phyloP scores from a whole-genome alignment of 78 protist genomes.

The Polysphondylium violaceum region DNA sequence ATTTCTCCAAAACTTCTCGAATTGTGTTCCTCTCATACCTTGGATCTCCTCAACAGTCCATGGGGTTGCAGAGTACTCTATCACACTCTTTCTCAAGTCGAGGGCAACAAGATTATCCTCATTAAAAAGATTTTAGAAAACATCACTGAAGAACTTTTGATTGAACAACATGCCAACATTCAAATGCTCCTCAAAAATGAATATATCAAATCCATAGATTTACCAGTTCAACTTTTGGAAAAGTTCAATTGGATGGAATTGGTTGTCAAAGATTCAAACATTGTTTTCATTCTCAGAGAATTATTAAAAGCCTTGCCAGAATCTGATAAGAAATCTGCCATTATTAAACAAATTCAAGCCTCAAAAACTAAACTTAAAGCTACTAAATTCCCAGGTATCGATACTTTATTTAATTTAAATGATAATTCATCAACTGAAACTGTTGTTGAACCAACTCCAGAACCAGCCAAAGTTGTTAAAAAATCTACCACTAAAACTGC shows the following conservation, averaged over 20 bases:
- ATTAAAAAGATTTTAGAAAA: constrained; percentile 22
- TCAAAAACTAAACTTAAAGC: neutral
- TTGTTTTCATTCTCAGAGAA: constrained; percentile 13
- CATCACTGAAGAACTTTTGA: neutral
- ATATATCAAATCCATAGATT: constrained; percentile 28
- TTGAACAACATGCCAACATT: constrained; percentile 6
- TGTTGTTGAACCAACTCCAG: too few relatives aligned
- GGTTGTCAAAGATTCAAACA: neutral
- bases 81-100: constrained; percentile 2
- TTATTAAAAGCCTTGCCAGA: constrained; percentile 23
- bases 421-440: too few relatives aligned
- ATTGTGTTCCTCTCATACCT: constrained; percentile 18
- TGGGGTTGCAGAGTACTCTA: constrained; percentile 45
- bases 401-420: constrained; percentile 28
- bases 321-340: neutral
- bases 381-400: constrained; percentile 16
- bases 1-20: constrained; percentile 65
- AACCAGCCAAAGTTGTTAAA: too few relatives aligned
- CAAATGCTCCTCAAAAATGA: constrained; percentile 40
- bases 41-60: neutral
- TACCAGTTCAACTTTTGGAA: neutral
- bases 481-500: too few relatives aligned
- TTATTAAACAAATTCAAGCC: neutral
- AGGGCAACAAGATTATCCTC: constrained; percentile 51
- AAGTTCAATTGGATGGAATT: constrained; percentile 3